These are phyloP conservation scores for Protomyces arabidopsidicola DNA, from an alignment of 1,139 yeast species.

Conservation along the genomic window DNA sequence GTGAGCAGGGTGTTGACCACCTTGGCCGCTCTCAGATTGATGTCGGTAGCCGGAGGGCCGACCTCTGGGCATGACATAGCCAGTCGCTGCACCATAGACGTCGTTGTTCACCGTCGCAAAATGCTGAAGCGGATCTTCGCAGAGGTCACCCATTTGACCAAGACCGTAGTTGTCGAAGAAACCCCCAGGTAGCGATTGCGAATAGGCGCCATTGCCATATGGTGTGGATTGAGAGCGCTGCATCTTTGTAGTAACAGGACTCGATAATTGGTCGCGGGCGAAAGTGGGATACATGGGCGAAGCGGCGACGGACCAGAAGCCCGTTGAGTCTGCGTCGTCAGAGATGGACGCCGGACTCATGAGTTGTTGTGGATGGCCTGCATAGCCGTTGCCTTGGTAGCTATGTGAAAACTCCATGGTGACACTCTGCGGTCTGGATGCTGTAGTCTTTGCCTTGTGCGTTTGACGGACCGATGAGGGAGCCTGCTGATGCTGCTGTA, in stretches of 20 bases:
- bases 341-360: background rate
- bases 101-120: background rate
- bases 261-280: background rate
- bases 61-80: background rate
- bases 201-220: background rate
- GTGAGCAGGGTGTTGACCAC: background rate
- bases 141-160: background rate
- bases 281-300: background rate
- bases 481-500: background rate
- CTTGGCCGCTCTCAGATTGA: background rate
- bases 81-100: background rate
- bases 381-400: background rate
- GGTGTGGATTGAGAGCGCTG: background rate
- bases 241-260: background rate
- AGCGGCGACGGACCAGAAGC: background rate
- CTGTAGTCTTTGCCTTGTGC: background rate
- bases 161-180: background rate
- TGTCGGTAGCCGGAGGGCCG: background rate
- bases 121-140: background rate
- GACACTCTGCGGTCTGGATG: background rate
- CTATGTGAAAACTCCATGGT: background rate
- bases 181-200: background rate
- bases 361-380: background rate
- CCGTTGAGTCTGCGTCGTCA: background rate
- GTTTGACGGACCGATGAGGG: background rate